phyloP scores from a whole-genome alignment of 139 green algal species.

The Astrephomene gubernaculifera region DNA sequence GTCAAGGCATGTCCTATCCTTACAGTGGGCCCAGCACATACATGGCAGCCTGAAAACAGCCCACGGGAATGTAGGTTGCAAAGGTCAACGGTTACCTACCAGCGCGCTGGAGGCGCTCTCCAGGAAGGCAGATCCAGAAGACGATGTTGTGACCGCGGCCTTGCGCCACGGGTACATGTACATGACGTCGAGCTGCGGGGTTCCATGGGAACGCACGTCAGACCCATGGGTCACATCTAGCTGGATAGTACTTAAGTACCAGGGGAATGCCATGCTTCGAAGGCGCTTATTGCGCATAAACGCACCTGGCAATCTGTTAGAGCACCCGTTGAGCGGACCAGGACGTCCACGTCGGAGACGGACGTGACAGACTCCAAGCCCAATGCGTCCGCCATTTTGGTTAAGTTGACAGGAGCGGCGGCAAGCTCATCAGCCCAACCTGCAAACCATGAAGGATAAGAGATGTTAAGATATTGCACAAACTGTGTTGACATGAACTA shows the following conservation, averaged over 20 bases:
- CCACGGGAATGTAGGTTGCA: neutral
- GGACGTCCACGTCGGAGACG: neutral
- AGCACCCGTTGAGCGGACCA: neutral
- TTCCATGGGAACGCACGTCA: too few species aligned
- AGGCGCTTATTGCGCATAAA: too few species aligned
- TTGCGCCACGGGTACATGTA: neutral
- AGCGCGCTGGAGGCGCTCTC: neutral
- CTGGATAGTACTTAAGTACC: too few species aligned
- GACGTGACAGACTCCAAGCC: neutral
- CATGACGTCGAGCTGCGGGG: neutral
- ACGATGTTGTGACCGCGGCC: neutral
- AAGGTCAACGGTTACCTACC: too few species aligned
- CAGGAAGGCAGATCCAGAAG: neutral
- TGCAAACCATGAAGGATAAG: too few species aligned
- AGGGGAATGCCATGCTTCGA: too few species aligned
- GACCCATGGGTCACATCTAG: too few species aligned
- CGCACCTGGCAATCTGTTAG: neutral
- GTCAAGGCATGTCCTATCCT: too few species aligned
- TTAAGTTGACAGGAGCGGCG: neutral
- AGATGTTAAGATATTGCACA: too few species aligned
- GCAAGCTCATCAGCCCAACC: neutral
- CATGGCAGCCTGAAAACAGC: neutral
- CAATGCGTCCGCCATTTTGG: neutral
- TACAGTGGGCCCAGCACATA: too few species aligned
- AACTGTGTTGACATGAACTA: too few species aligned